Base-by-base conservation (phyloP, 306 rosid genomes). In the Gynostemma pentaphyllum region DNA sequence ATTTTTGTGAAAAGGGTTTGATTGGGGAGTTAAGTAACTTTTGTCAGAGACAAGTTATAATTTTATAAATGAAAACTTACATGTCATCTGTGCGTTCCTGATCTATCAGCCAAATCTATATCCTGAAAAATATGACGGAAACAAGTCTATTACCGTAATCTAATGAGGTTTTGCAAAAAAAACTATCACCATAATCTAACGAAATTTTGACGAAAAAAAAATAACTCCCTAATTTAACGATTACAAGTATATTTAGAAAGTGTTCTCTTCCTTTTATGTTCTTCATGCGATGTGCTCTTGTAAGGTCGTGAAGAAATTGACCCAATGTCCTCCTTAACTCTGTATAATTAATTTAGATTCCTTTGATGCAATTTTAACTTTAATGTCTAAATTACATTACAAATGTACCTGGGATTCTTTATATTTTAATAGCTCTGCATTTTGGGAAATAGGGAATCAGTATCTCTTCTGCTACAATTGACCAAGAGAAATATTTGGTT, bases 361-460 rank as follows among this genome's bases (percentile, higher is more conserved):
- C 48, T 3, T 60, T 39, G 65, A 57, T 59, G 32, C 30, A 37
- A 19, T 19, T 4, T 13, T 13, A 37, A 12, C 32, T 12, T 0
- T 24, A 21, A 21, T 22, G 64, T 19, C 64, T 39, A 1, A 3
- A 39, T 22, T 60, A 39, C 1, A 39, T 22, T 60, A 39, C 1
- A 18, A 19, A 13, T 37, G 45, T 21, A 36, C 12, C 41, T 15
- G 16, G 10, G 18, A 24, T 9, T 62, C 53, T 44, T 62, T n/a
- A 41, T 4, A 32, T 69, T 29, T 19, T 46, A 45, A 18, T 14
- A 29, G 7, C 26, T 14, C 13, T 39, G 10, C 27, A 36, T 49
- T 74, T 68, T 75, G 78, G 78, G 59, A 61, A 81, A 61, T 80
- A 94, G 99, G 99, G 99, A 47, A 85, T 86, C 59, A 81, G 84